These are phyloP conservation scores for Circinella minor DNA, from an alignment of 371 early-diverging fungal species.

Conservation along the genomic window DNA sequence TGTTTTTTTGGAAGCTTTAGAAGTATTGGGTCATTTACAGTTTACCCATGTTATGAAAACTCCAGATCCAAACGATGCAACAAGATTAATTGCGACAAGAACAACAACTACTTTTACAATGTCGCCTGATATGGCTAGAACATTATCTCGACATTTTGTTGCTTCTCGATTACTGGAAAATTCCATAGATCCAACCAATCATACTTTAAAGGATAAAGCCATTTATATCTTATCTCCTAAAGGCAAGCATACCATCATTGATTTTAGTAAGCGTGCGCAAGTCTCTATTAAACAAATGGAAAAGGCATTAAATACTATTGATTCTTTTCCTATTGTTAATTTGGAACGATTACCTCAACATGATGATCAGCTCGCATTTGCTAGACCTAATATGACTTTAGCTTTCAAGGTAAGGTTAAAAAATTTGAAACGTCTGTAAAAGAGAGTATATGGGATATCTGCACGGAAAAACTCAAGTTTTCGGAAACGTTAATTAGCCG, in stretches of 20 bases:
- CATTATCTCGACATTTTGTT: constrained; percentile 59
- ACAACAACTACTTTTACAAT: constrained; percentile 58
- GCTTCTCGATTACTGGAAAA: constrained; percentile 57
- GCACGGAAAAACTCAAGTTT: background rate
- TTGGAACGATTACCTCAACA: constrained; percentile 44
- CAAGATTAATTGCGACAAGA: constrained; percentile 46
- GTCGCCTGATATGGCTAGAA: constrained; percentile 56
- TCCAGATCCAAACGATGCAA: constrained; percentile 54
- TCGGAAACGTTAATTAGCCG: too few species aligned
- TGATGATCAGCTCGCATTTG: constrained; percentile 48
- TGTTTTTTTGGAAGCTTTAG: constrained; percentile 58
- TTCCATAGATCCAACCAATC: constrained; percentile 50
- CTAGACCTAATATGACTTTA: constrained; percentile 54
- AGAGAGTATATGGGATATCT: background rate
- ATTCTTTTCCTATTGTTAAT: constrained; percentile 28
- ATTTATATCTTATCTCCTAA: constrained; percentile 58
- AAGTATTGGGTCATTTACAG: constrained; percentile 50
- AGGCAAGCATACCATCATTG: constrained; percentile 53
- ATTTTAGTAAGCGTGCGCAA: constrained; percentile 40
- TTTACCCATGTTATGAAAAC: constrained; percentile 57
- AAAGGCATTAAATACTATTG: constrained; percentile 21
- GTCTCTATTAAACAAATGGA: constrained; percentile 39
- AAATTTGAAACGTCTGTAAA: background rate
- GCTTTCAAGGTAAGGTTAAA: constrained; percentile 42
- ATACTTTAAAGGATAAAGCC: constrained; percentile 54